phyloP scores from a whole-genome alignment of 2,329 filamentous ascomycete species.

The Fonsecaea monophora region DNA sequence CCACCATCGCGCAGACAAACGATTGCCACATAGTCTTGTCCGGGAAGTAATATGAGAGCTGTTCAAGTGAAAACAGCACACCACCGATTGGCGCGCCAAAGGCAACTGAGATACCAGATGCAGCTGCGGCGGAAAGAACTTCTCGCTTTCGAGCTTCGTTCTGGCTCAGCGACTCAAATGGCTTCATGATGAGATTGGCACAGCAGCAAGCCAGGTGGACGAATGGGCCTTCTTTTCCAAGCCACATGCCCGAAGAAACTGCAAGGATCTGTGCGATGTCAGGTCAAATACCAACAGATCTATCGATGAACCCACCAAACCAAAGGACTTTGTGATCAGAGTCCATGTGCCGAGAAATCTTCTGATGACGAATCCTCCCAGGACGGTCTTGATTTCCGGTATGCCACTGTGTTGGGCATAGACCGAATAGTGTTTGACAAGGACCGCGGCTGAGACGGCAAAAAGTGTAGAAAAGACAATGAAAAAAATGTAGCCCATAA shows the following conservation, averaged over 20 bases:
- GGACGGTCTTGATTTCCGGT: constrained; percentile 94
- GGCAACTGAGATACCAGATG: constrained; percentile 89
- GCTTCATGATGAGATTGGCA: constrained; percentile 90
- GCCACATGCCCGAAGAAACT: constrained; percentile 92
- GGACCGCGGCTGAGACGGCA: constrained; percentile 74
- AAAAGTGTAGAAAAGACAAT: constrained; percentile 80
- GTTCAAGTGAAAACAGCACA: constrained; percentile 94
- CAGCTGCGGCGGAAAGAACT: constrained; percentile 88
- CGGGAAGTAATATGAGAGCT: constrained; percentile 96
- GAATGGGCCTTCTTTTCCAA: constrained; percentile 93
- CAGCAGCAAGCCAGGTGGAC: constrained; percentile 98
- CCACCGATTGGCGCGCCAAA: constrained; percentile 94
- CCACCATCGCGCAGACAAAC: constrained; percentile 99
- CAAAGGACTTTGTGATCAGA: constrained; percentile 84
- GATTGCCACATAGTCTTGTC: constrained; percentile 99
- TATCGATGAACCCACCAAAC: constrained; percentile 65
- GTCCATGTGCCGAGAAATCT: constrained; percentile 89
- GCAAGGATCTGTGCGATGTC: constrained; percentile 72
- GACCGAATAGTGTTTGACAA: constrained; percentile 83
- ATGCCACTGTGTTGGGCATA: constrained; percentile 96
- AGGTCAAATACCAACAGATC: constrained; percentile 38
- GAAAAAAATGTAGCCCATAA: constrained; percentile 88
- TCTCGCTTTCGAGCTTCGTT: constrained; percentile 97
- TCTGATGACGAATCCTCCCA: constrained; percentile 91
- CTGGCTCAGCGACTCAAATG: constrained; percentile 77